These are phyloP conservation scores for Hypoxylon sp. DNA, from an alignment of 2,329 filamentous ascomycete genomes.

Conservation along the genomic window DNA sequence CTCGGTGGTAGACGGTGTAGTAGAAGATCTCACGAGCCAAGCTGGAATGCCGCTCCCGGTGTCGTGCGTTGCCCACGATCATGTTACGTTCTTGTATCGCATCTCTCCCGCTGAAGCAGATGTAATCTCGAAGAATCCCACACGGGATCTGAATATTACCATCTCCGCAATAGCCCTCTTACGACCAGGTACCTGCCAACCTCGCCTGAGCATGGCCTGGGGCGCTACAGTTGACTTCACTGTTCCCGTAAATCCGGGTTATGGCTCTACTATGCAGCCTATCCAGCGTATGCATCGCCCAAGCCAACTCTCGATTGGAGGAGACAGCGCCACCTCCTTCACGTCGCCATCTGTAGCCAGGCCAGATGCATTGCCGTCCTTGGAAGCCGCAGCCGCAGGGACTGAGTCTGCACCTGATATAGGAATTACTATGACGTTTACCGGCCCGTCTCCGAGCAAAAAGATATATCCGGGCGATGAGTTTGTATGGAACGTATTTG, in stretches of 20 bases:
- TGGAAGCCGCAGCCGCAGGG: slow-evolving; percentile 64
- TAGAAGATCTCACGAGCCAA: slow-evolving; percentile 67
- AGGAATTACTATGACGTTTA: slow-evolving; percentile 81
- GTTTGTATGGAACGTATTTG: slow-evolving; percentile 79
- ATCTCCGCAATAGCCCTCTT: slow-evolving; percentile 71
- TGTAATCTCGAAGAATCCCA: slow-evolving; percentile 58
- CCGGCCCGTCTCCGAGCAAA: slow-evolving; percentile 64
- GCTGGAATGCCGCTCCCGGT: slow-evolving; percentile 67
- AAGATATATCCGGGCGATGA: slow-evolving; percentile 70
- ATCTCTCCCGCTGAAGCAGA: slow-evolving; percentile 66
- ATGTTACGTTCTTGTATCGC: slow-evolving; percentile 79
- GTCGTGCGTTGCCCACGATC: slow-evolving; percentile 76
- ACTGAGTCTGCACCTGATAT: slow-evolving; percentile 67
- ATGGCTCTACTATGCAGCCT: slow-evolving; percentile 66
- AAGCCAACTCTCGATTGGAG: slow-evolving; percentile 72
- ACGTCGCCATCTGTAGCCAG: slow-evolving; percentile 67
- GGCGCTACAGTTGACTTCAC: slow-evolving; percentile 77
- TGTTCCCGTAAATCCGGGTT: slow-evolving; percentile 71
- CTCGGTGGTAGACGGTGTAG: slow-evolving; percentile 66
- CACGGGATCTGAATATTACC: slow-evolving; percentile 67
- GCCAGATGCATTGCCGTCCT: slow-evolving; percentile 69
- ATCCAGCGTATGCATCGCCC: slow-evolving; percentile 72
- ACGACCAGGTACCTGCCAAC: slow-evolving; percentile 67
- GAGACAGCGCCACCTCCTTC: slow-evolving; percentile 65
- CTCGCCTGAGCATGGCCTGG: slow-evolving; percentile 74